phyloP scores from a whole-genome alignment of 257 asterid genomes.

The Solanum tarijense region DNA sequence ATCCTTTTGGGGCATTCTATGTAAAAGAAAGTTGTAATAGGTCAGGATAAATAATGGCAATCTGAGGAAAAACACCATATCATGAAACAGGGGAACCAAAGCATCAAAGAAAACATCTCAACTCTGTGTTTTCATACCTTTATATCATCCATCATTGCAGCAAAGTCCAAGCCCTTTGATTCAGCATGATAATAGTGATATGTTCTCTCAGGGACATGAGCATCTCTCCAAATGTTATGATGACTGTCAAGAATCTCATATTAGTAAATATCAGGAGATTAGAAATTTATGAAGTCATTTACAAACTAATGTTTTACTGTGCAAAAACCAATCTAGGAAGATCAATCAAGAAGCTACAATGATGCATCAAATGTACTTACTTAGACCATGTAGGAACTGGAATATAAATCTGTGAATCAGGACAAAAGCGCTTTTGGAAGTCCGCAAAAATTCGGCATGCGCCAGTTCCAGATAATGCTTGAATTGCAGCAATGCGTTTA shows the following conservation, averaged over 20 bases:
- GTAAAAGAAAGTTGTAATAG: background rate
- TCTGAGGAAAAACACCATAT: background rate
- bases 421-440: slow-evolving; percentile 86
- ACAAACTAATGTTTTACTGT: background rate
- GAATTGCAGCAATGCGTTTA: slow-evolving; percentile 81
- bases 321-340: background rate
- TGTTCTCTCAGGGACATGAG: slow-evolving; percentile 75
- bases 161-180: slow-evolving; percentile 79
- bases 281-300: background rate
- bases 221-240: slow-evolving; percentile 98
- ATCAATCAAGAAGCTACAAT: background rate
- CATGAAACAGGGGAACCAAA: background rate
- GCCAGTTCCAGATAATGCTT: slow-evolving; percentile 94
- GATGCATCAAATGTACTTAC: slow-evolving; percentile 38
- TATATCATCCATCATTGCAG: slow-evolving; percentile 72
- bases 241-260: slow-evolving; percentile 47
- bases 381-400: slow-evolving; percentile 97
- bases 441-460: slow-evolving; percentile 97
- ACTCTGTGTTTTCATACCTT: slow-evolving; percentile 32
- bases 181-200: slow-evolving; percentile 90
- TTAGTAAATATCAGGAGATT: slow-evolving; percentile 1
- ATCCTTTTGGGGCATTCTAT: slow-evolving; percentile 90
- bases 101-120: background rate
- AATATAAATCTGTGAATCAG: slow-evolving; percentile 74
- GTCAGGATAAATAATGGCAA: background rate